Conservation (phyloP, 495 filamentous ascomycete genomes). For the Tuber aestivum region DNA sequence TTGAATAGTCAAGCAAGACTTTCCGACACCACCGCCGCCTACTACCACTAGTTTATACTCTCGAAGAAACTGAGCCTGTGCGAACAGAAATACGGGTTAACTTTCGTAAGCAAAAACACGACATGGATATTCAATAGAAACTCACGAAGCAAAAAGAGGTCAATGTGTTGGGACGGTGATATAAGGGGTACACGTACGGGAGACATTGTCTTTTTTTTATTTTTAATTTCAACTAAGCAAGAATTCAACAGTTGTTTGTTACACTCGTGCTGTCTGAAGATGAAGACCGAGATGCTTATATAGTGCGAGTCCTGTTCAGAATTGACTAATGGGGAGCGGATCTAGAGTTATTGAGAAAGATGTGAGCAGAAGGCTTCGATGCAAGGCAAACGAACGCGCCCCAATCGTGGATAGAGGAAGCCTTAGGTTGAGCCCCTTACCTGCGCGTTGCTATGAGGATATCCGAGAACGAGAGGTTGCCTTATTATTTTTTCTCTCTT, state of each 20-base stretch:
- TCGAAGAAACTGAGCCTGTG: constrained; percentile 70
- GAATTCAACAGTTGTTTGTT: constrained; percentile 1
- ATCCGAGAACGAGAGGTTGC: constrained; percentile 19
- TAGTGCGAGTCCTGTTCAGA: constrained; percentile 26
- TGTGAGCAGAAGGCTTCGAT: constrained; percentile 29
- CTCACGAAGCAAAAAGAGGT: background rate
- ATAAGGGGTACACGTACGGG: background rate
- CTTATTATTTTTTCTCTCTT: background rate
- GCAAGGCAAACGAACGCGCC: constrained; percentile 28
- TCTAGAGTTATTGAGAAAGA: constrained; percentile 15
- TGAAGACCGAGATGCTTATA: constrained; percentile 24
- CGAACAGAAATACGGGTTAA: constrained; percentile 10
- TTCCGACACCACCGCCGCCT: constrained; percentile 95
- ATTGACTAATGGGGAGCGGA: constrained; percentile 26
- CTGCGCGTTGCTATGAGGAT: constrained; percentile 24
- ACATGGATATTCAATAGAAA: background rate
- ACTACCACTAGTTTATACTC: constrained; percentile 99
- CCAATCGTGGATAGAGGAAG: constrained; percentile 13
- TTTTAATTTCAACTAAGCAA: background rate
- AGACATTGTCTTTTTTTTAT: background rate
- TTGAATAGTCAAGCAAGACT: constrained; percentile 98
- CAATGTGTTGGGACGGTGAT: background rate
- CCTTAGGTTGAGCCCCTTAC: constrained; percentile 25
- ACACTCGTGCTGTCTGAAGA: constrained; percentile 7
- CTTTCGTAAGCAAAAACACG: background rate